A percentile compares a stretch with the other conserved stretches of the same genome.
These are phyloP conservation scores for Erodium texanum DNA, from an alignment of 441 rosid species.

Conservation along the genomic window DNA sequence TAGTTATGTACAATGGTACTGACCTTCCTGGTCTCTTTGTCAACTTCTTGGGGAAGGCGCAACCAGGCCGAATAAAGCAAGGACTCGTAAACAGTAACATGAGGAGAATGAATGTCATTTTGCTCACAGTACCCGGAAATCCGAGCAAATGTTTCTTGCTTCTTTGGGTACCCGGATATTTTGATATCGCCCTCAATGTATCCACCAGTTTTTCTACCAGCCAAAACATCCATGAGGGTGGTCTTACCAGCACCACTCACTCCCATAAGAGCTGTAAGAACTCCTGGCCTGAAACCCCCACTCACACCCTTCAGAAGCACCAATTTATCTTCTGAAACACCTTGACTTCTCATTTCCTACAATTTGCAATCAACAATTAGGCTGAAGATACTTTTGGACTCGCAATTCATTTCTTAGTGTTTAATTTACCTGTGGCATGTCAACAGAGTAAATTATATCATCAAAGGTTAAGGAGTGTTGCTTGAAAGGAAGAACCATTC, in stretches of 20 bases:
- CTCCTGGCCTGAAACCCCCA: conserved; percentile 87
- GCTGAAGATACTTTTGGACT: not conserved
- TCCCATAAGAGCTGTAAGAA: conserved; percentile 90
- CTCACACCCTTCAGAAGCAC: conserved; percentile 62
- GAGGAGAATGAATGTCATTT: conserved; percentile 68
- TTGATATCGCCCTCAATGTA: conserved; percentile 47
- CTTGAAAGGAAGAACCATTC: conserved; percentile 85
- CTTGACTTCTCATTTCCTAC: conserved; percentile 59
- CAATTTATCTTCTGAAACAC: conserved; percentile 43
- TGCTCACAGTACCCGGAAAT: conserved; percentile 71
- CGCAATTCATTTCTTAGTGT: not conserved
- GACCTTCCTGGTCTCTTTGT: conserved; percentile 44
- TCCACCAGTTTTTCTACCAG: conserved; percentile 67
- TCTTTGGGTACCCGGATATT: conserved; percentile 60
- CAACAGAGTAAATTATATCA: conserved; percentile 47
- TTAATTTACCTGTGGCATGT: conserved; percentile 59
- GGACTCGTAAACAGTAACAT: conserved; percentile 58
- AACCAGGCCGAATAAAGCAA: conserved; percentile 66
- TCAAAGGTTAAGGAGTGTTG: conserved; percentile 64
- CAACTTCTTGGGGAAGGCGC: conserved; percentile 42
- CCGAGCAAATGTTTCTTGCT: conserved; percentile 62
- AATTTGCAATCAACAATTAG: not conserved
- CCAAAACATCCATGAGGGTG: conserved; percentile 65
- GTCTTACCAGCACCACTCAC: conserved; percentile 90
- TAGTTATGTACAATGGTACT: too few species aligned